phyloP scores from a whole-genome alignment of 2,329 filamentous ascomycete genomes.

The Tolypocladium pustulatum region DNA sequence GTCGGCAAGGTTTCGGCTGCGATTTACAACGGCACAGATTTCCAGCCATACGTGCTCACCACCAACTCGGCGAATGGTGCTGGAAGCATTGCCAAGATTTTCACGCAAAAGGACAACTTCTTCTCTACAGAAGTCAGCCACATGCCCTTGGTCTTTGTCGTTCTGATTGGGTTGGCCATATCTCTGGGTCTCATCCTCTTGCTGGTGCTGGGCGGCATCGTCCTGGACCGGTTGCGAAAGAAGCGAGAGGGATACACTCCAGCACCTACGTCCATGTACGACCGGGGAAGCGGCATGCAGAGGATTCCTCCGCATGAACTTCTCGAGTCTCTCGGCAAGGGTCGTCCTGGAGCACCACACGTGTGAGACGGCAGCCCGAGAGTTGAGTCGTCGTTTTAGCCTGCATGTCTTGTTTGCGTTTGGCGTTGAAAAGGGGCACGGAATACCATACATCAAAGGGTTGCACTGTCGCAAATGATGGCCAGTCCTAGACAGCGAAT shows the following conservation, averaged over 20 bases:
- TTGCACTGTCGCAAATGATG: not conserved
- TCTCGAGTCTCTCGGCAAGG: constrained; percentile 40
- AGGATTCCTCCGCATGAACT: constrained; percentile 52
- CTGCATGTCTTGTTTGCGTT: constrained; percentile 15
- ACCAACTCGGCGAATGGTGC: constrained; percentile 52
- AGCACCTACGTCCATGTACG: constrained; percentile 58
- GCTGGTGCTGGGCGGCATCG: constrained; percentile 63
- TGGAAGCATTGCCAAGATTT: constrained; percentile 71
- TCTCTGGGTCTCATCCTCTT: constrained; percentile 68
- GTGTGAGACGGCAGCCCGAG: constrained; percentile 28
- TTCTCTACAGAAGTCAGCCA: constrained; percentile 51
- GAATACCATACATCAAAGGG: constrained; percentile 6
- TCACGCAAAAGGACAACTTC: constrained; percentile 71
- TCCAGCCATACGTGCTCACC: constrained; percentile 73
- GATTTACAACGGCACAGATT: constrained; percentile 72
- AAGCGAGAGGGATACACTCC: constrained; percentile 70
- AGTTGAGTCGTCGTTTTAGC: constrained; percentile 14
- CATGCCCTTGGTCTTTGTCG: constrained; percentile 64
- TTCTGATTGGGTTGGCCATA: constrained; percentile 72
- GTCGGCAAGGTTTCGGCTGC: constrained; percentile 80
- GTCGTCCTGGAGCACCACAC: constrained; percentile 33
- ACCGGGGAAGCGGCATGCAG: constrained; percentile 46
- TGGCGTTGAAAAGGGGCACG: constrained; percentile 26
- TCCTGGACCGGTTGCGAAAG: constrained; percentile 66
- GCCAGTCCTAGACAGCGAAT: not conserved